phyloP scores from a whole-genome alignment of 2,329 filamentous ascomycete species.

The Aspergillus sojae region DNA sequence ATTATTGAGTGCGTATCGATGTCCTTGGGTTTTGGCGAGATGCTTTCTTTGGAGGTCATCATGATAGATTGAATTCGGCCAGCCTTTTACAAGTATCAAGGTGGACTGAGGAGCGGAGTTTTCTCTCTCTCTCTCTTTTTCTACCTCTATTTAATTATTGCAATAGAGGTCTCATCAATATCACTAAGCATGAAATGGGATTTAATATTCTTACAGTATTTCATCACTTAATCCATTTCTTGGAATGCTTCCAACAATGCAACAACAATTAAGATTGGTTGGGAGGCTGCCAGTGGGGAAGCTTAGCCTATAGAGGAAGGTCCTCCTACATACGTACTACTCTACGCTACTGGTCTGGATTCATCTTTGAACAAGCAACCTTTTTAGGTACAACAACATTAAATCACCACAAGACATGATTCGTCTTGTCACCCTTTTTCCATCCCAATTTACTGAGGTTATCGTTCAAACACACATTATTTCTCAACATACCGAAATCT shows the following conservation, averaged over 20 bases:
- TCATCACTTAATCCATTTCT: not conserved
- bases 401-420: not conserved
- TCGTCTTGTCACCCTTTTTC: not conserved
- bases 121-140: not conserved
- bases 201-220: not conserved
- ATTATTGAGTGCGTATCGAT: slow-evolving; percentile 53
- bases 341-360: not conserved
- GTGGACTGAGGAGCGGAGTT: not conserved
- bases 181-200: not conserved
- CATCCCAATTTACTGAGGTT: not conserved
- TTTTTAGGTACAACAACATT: not conserved
- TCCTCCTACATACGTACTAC: not conserved
- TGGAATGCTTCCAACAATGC: not conserved
- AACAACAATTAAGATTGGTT: not conserved
- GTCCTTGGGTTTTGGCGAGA: slow-evolving; percentile 28
- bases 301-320: not conserved
- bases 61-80: slow-evolving; percentile 1
- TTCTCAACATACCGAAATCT: not conserved
- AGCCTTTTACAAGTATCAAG: not conserved
- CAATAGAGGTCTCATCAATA: not conserved
- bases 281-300: not conserved
- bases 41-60: slow-evolving; percentile 20
- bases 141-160: not conserved
- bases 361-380: not conserved
- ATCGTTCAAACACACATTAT: not conserved